Conservation (phyloP, 164 flowering plant genomes). For the Tinospora cordifolia region DNA sequence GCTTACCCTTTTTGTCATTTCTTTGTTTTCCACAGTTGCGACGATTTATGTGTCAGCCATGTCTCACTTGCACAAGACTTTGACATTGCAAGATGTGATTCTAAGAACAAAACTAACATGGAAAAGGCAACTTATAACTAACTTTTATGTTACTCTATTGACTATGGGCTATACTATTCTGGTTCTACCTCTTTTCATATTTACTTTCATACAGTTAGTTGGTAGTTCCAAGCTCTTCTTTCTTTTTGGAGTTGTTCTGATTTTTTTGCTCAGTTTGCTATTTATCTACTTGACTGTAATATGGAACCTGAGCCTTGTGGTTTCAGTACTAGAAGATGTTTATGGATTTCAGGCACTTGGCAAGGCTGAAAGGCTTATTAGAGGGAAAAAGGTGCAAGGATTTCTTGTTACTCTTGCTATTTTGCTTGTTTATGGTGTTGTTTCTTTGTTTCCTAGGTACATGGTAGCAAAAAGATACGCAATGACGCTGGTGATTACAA, state of each 20-base stretch:
- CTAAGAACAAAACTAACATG: slow-evolving; percentile 9
- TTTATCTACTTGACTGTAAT: slow-evolving; percentile 7
- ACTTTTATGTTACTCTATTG: slow-evolving; percentile 17
- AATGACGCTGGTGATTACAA: not conserved
- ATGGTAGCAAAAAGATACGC: not conserved
- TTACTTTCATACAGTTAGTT: not conserved
- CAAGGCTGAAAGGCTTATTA: slow-evolving; percentile 22
- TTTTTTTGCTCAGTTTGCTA: not conserved
- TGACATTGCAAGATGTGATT: slow-evolving; percentile 9
- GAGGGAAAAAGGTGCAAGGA: slow-evolving; percentile 23
- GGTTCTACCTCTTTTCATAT: not conserved
- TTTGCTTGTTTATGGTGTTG: not conserved
- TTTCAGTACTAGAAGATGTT: slow-evolving; percentile 28
- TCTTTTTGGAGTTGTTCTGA: not conserved
- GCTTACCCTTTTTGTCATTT: not conserved
- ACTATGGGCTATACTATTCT: slow-evolving; percentile 16
- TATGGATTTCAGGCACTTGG: slow-evolving; percentile 29
- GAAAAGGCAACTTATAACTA: slow-evolving; percentile 20
- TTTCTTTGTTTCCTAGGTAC: not conserved
- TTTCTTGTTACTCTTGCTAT: slow-evolving; percentile 18
- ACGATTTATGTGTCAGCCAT: slow-evolving; percentile 8
- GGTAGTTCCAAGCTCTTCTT: not conserved
- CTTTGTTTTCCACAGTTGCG: not conserved
- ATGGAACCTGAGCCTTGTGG: slow-evolving; percentile 23
- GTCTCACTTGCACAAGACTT: not conserved